Evolutionary conservation across 2,329 filamentous ascomycete genomes (phyloP).

Genomic region (Leptodontidium sp.): DNA sequence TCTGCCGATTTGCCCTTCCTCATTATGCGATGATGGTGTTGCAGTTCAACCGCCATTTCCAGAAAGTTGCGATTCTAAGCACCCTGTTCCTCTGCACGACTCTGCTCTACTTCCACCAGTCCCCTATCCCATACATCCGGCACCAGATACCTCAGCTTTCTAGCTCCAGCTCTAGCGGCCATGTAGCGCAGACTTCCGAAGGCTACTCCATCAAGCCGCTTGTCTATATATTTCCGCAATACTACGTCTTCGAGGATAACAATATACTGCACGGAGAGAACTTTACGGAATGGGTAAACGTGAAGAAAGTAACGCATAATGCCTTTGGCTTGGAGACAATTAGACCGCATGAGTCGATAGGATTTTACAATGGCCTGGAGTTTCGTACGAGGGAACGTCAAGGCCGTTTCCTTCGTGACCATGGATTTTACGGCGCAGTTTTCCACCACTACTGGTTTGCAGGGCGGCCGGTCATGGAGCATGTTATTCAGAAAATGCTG

Average conservation of each 20-base stretch:
- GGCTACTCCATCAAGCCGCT: constrained; percentile 26
- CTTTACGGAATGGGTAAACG: constrained; percentile 30
- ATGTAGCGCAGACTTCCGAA: background rate
- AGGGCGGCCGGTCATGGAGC: constrained; percentile 28
- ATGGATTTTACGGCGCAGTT: constrained; percentile 24
- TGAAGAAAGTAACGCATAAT: constrained; percentile 26
- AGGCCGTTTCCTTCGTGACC: constrained; percentile 27
- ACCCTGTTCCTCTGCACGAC: background rate
- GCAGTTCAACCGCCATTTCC: constrained; percentile 8
- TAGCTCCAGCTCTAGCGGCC: background rate
- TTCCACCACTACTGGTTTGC: constrained; percentile 33
- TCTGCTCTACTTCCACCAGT: constrained; percentile 20
- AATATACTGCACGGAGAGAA: constrained; percentile 26
- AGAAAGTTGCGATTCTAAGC: background rate
- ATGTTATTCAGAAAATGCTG: constrained; percentile 28
- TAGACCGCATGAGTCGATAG: constrained; percentile 29
- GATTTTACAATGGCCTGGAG: constrained; percentile 32
- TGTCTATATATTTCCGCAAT: constrained; percentile 29
- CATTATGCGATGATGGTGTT: constrained; percentile 13
- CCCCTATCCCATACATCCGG: background rate
- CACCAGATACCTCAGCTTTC: background rate
- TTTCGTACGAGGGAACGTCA: constrained; percentile 28
- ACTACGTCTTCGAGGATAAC: constrained; percentile 28
- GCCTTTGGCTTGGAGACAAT: constrained; percentile 26
- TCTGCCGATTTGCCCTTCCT: background rate